Conservation (phyloP, 2,329 filamentous ascomycete species). For the Erysiphe pulchra region DNA sequence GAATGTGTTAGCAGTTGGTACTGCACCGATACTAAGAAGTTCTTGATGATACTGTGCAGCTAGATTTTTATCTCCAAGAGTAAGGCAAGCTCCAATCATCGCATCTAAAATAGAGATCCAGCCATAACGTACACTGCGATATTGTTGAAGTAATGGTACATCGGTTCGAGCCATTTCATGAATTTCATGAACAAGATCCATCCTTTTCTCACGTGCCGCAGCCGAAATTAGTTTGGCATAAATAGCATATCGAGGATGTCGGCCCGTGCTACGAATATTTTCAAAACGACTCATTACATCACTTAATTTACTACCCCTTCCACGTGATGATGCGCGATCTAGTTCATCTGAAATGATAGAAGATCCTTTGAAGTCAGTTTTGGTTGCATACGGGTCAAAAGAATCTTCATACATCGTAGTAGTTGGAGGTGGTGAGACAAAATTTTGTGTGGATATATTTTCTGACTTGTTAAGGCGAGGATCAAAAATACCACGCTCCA, state of each 20-base stretch:
- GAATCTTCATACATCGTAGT: slow-evolving; percentile 37
- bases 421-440: slow-evolving; percentile 20
- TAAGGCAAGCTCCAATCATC: slow-evolving; percentile 83
- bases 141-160: slow-evolving; percentile 62
- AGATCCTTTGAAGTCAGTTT: slow-evolving; percentile 82
- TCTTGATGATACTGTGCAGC: slow-evolving; percentile 82
- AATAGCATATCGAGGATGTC: slow-evolving; percentile 84
- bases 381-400: slow-evolving; percentile 74
- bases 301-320: slow-evolving; percentile 42
- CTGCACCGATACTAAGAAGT: slow-evolving; percentile 66
- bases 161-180: slow-evolving; percentile 73
- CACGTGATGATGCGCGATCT: slow-evolving; percentile 43
- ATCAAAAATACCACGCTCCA: slow-evolving; percentile 25
- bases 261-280: slow-evolving; percentile 78
- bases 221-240: slow-evolving; percentile 88
- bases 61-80: slow-evolving; percentile 50
- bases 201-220: slow-evolving; percentile 62
- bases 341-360: slow-evolving; percentile 73
- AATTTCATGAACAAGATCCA: slow-evolving; percentile 64
- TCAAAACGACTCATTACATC: slow-evolving; percentile 65
- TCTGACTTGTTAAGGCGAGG: slow-evolving; percentile 21
- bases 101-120: slow-evolving; percentile 93
- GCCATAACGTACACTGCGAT: slow-evolving; percentile 70
- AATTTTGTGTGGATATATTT: slow-evolving; percentile 15
- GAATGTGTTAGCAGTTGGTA: slow-evolving; percentile 91